Evolutionary conservation across 2,329 filamentous ascomycete genomes (phyloP).

Genomic region (Knoxdaviesia proteae): DNA sequence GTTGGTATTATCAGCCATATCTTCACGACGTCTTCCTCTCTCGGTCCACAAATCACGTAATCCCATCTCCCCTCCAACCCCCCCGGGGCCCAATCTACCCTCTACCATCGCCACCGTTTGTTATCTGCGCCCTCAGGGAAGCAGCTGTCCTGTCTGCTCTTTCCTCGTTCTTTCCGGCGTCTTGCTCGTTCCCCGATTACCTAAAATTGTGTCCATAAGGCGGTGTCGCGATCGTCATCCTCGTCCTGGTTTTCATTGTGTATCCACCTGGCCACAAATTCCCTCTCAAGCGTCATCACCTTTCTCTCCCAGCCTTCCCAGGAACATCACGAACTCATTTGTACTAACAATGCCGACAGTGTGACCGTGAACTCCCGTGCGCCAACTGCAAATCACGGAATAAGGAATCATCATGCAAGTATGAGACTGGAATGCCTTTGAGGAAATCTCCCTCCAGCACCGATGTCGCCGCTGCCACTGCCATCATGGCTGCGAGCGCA

Average conservation of each 20-base stretch:
- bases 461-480: neutral
- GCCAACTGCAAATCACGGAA: slow-evolving; percentile 36
- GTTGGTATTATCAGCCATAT: too few relatives aligned
- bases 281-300: too few relatives aligned
- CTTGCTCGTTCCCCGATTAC: too few relatives aligned
- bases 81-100: neutral
- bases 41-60: too few relatives aligned
- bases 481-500: neutral
- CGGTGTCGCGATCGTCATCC: neutral
- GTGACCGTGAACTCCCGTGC: slow-evolving; percentile 37
- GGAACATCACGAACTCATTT: too few relatives aligned
- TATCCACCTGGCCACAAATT: neutral
- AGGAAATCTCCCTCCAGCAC: neutral
- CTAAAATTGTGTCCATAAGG: neutral
- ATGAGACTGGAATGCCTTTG: slow-evolving; percentile 23
- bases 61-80: neutral
- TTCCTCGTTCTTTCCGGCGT: too few relatives aligned
- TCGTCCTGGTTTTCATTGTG: neutral
- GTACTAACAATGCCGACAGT: slow-evolving; percentile 14
- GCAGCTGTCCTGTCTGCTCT: too few relatives aligned
- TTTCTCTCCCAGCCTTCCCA: too few relatives aligned
- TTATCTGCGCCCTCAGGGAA: too few relatives aligned
- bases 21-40: too few relatives aligned
- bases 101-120: too few relatives aligned
- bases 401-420: slow-evolving; percentile 33